phyloP scores from a whole-genome alignment of 176 grass and related monocot species.

The Dendrocalamus sinicus region DNA sequence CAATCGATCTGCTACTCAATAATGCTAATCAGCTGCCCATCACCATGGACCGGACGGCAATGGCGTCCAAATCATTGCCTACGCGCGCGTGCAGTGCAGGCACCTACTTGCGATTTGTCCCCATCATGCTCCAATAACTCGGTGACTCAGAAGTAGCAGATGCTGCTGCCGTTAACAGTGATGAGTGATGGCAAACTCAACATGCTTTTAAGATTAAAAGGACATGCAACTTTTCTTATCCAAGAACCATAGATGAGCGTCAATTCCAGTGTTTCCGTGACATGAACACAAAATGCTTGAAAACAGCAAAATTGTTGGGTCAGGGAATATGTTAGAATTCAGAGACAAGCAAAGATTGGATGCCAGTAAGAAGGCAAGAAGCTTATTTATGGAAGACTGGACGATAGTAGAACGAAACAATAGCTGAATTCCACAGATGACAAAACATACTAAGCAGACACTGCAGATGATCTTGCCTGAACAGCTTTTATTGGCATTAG shows the following conservation, averaged over 20 bases:
- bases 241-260: neutral
- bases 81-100: slow-evolving; percentile 3
- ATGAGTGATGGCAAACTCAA: slow-evolving; percentile 16
- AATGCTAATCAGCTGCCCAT: neutral
- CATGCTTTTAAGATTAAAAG: neutral
- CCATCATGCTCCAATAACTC: slow-evolving; percentile 17
- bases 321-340: too few species aligned
- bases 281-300: neutral
- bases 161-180: neutral
- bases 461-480: slow-evolving; percentile 15
- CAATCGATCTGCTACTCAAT: neutral
- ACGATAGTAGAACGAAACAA: neutral
- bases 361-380: neutral
- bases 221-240: neutral
- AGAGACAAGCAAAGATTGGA: neutral
- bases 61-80: slow-evolving; percentile 15
- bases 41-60: neutral
- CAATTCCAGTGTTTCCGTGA: neutral
- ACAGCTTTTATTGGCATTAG: slow-evolving; percentile 44
- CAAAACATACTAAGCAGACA: neutral
- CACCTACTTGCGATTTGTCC: neutral
- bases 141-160: neutral
- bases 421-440: neutral
- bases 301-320: too few species aligned
- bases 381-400: neutral